Percentiles rank a stretch among this genome's conserved stretches.
Evolutionary conservation across 179 eudicot genomes (phyloP).

Genomic region (Actinidia polygama): DNA sequence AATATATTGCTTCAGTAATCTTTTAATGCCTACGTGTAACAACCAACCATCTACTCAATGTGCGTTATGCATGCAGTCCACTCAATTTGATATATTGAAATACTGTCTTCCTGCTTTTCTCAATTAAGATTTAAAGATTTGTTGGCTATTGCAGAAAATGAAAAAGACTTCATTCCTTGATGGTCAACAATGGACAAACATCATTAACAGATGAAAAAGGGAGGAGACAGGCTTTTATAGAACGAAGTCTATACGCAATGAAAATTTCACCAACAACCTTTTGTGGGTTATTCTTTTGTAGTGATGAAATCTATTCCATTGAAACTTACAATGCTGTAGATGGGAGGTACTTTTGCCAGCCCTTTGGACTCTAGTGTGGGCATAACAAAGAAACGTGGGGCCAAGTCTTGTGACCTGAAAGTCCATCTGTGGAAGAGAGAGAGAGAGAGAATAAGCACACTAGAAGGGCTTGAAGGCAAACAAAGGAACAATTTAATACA

Average conservation of each 20-base stretch:
- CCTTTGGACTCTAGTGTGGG: slow-evolving; percentile 65
- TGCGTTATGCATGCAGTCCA: not conserved
- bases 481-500: not conserved
- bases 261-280: not conserved
- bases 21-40: not conserved
- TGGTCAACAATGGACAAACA: slow-evolving; percentile 10
- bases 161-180: not conserved
- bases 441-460: not conserved
- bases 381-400: slow-evolving; percentile 84
- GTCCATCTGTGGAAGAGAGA: slow-evolving; percentile 64
- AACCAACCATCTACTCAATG: not conserved
- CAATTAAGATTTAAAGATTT: not conserved
- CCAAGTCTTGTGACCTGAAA: slow-evolving; percentile 82
- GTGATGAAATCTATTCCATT: not conserved
- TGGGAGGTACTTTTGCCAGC: slow-evolving; percentile 65
- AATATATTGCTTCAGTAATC: not conserved
- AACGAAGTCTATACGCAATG: not conserved
- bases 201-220: not conserved
- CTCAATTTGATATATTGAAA: not conserved
- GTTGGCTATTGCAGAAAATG: not conserved
- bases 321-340: slow-evolving; percentile 78
- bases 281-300: not conserved
- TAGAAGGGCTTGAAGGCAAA: not conserved
- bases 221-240: not conserved
- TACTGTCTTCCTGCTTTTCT: not conserved